Evolutionary conservation across 768 basidiomycete species (phyloP), one percentile per base, ranked within the genome.

Genomic region (Boletus barrowsii): DNA sequence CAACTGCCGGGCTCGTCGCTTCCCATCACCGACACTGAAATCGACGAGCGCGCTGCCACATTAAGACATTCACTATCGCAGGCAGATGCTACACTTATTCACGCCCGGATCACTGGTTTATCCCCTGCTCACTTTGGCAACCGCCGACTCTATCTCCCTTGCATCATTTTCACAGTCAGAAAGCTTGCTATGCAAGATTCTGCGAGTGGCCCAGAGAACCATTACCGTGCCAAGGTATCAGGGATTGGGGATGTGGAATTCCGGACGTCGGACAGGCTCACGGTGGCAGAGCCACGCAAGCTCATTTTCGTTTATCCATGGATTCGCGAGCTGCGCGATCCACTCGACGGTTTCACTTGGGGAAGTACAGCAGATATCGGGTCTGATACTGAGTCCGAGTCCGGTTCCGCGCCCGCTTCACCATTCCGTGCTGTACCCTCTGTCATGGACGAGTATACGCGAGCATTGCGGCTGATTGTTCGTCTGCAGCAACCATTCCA

Each of bases 241-340:
- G 37, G 37, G n/a, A 41, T 49, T 4, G 48, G 48, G 0, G 1
- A 18, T 5, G 29, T 49, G 5, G 29, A 40, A 14, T 47, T 56
- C 41, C 11, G 14, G 20, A 47, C 55, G 5, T 20, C 20, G 5
- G 45, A 43, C 10, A 29, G 5, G 18, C 40, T 52, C 15, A 26
- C 42, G 36, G 2, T 29, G 15, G 14, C 0, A 4, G 50, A 42
- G 4, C 33, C 32, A 5, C 49, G 40, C 10, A 33, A 40, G 22
- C 33, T 51, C 7, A 13, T 36, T 15, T 36, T 58, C 20, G 49
- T 51, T 1, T 42, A 55, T 30, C 57, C 57, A 3, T 55, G 57
- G 57, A 39, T 55, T 10, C 53, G 46, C 18, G 50, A 53, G 30
- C 53, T 58, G 10, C 22, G 49, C 10, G 42, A 43, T 36, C 41